phyloP scores from a whole-genome alignment of 169 alveolate species.

The Plasmodium gonderi region DNA sequence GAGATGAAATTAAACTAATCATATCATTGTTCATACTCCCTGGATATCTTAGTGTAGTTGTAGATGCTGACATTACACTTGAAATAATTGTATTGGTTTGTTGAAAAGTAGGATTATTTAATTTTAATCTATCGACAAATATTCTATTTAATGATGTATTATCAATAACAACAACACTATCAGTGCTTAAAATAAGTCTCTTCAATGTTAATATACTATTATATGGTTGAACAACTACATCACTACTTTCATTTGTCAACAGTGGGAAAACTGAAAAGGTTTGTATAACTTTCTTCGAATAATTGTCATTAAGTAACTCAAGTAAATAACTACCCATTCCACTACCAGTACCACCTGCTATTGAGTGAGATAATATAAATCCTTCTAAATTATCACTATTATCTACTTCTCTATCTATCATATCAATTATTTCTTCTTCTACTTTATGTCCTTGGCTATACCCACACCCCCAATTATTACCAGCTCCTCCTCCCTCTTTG shows the following conservation, averaged over 20 bases:
- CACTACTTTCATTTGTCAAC: conserved; percentile 93
- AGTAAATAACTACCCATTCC: conserved; percentile 99
- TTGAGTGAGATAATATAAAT: conserved; percentile 97
- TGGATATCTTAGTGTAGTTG: conserved; percentile 94
- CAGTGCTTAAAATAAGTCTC: conserved; percentile 93
- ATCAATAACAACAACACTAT: conserved; percentile 98
- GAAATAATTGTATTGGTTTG: conserved; percentile 78
- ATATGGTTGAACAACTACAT: conserved; percentile 99
- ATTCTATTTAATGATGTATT: conserved; percentile 97
- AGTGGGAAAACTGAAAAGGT: conserved; percentile 95
- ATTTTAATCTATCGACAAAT: conserved; percentile 95
- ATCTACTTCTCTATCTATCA: conserved; percentile 99
- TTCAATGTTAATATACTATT: conserved; percentile 95
- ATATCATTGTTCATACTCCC: conserved; percentile 98
- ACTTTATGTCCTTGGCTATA: conserved; percentile 94
- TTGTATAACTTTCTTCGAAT: conserved; percentile 92
- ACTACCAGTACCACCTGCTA: conserved; percentile 99
- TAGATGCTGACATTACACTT: conserved; percentile 84
- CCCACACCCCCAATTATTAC: conserved; percentile 99
- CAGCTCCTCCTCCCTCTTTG: conserved; percentile 99
- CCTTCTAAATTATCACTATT: conserved; percentile 99
- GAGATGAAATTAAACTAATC: conserved; percentile 96
- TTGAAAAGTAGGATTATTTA: conserved; percentile 77
- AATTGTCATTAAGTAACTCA: conserved; percentile 96
- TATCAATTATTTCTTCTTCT: conserved; percentile 97